phyloP scores from a whole-genome alignment of 2,329 filamentous ascomycete species.

The Ophiostoma sp. region DNA sequence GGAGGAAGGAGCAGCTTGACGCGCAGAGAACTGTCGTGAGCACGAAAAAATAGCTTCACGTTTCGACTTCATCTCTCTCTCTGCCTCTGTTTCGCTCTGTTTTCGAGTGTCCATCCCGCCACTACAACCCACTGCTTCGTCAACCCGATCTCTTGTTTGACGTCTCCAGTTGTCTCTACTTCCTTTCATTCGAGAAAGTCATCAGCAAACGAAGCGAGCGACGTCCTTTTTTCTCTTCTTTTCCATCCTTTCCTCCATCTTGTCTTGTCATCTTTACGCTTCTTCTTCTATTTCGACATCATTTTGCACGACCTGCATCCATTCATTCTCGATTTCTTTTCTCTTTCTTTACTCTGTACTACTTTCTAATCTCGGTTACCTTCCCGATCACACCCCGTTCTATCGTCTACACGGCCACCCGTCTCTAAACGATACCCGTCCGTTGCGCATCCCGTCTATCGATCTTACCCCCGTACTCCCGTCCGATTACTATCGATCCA shows the following conservation, averaged over 20 bases:
- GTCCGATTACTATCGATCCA: no score
- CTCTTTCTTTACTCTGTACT: no score
- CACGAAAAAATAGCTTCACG: slow-evolving; percentile 21
- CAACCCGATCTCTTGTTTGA: neutral
- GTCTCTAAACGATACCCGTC: no score
- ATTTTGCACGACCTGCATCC: neutral
- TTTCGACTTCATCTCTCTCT: slow-evolving; percentile 10
- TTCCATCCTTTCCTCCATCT: slow-evolving; percentile 11
- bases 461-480: no score
- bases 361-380: no score
- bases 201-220: neutral
- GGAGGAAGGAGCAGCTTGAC: slow-evolving; percentile 18
- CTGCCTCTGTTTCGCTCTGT: slow-evolving; percentile 2
- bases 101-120: slow-evolving; percentile 1
- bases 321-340: neutral
- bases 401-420: no score
- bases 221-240: neutral
- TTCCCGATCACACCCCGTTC: no score
- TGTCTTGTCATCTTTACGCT: neutral
- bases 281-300: neutral
- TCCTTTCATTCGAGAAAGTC: neutral
- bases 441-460: no score
- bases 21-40: slow-evolving; percentile 19
- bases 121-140: slow-evolving; percentile 2
- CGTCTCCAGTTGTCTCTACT: neutral